Percentiles rank a stretch among this genome's conserved stretches.
phyloP scores from a whole-genome alignment of 2,329 filamentous ascomycete species.

The Anthostomella pinea region DNA sequence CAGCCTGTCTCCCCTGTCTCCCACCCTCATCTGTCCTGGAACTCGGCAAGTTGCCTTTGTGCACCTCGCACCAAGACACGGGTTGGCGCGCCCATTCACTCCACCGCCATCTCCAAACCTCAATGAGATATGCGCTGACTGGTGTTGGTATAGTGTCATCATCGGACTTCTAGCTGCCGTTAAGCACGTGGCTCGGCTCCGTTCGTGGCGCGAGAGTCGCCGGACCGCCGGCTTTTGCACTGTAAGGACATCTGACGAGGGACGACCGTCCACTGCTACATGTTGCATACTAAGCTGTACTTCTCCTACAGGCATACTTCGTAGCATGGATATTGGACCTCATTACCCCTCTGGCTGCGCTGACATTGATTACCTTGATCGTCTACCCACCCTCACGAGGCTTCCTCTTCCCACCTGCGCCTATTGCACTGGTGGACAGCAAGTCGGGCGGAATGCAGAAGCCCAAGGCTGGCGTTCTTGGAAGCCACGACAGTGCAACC shows the following conservation, averaged over 20 bases:
- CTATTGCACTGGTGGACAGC: constrained; percentile 67
- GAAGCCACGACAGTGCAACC: constrained; percentile 72
- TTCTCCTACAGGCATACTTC: constrained; percentile 38
- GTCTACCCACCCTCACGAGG: constrained; percentile 60
- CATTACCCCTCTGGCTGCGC: constrained; percentile 59
- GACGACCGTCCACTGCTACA: not conserved
- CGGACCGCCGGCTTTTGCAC: constrained; percentile 65
- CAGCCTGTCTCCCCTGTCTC: no score
- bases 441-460: constrained; percentile 74
- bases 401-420: constrained; percentile 72
- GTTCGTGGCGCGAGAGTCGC: constrained; percentile 74
- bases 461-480: constrained; percentile 71
- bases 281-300: no score
- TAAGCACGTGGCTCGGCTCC: constrained; percentile 73
- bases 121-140: constrained; percentile 1
- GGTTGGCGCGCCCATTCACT: no score
- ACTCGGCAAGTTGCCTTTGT: no score
- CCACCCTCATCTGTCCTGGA: no score
- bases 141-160: constrained; percentile 43
- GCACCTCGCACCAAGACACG: no score
- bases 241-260: constrained; percentile 33
- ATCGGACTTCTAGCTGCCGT: constrained; percentile 62
- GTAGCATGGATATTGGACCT: constrained; percentile 71
- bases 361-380: constrained; percentile 63
- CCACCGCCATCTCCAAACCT: not conserved